Evolutionary conservation across 192 early-diverging fungal genomes (phyloP).

Genomic region (Phycomyces nitens): DNA sequence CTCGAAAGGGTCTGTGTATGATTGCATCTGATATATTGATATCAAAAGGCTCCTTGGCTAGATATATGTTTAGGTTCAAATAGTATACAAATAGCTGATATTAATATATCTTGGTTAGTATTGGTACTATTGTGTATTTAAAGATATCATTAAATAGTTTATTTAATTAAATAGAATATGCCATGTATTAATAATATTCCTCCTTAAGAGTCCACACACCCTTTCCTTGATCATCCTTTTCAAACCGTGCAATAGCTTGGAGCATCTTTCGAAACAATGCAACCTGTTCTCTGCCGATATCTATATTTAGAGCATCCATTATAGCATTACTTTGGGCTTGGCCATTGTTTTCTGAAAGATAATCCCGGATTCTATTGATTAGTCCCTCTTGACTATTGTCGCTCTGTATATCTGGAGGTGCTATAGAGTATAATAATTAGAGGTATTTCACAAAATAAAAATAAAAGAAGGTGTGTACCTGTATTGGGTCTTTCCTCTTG

Average conservation of each 20-base stretch:
- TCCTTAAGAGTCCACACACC: constrained; percentile 59
- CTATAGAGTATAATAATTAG: background rate
- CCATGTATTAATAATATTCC: constrained; percentile 41
- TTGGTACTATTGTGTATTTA: no score
- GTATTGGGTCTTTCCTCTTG: constrained; percentile 25
- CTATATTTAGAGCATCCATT: constrained; percentile 46
- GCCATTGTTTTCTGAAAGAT: constrained; percentile 43
- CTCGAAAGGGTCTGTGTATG: no score
- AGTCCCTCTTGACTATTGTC: constrained; percentile 33
- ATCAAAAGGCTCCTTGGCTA: no score
- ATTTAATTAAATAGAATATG: no score
- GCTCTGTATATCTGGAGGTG: constrained; percentile 12
- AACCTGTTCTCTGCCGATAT: constrained; percentile 49
- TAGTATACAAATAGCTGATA: no score
- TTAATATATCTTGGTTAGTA: no score
- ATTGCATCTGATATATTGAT: no score
- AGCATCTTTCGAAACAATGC: constrained; percentile 64
- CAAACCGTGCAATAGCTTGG: constrained; percentile 57
- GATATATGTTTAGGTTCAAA: no score
- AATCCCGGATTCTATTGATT: constrained; percentile 55
- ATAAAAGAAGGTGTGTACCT: background rate
- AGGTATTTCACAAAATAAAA: constrained; percentile 8
- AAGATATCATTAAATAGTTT: no score
- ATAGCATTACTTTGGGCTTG: constrained; percentile 48
- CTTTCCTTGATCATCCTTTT: constrained; percentile 33